phyloP scores from a whole-genome alignment of 2,329 filamentous ascomycete species.

The Penicillium brasilianum region DNA sequence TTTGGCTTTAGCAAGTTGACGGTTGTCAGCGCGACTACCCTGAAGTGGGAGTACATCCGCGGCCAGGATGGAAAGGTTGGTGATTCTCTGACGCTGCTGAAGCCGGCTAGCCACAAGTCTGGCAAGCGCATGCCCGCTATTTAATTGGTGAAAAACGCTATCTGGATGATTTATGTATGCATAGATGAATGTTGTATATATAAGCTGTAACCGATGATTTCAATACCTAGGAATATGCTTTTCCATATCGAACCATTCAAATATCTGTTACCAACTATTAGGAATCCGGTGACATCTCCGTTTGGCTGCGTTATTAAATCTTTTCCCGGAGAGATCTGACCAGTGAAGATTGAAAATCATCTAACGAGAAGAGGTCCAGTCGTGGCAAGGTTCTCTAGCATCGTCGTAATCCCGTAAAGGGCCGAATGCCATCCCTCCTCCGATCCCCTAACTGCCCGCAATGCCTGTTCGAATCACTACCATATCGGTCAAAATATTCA shows the following conservation, averaged over 20 bases:
- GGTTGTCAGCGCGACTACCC: slow-evolving; percentile 46
- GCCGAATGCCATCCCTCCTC: background rate
- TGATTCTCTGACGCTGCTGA: slow-evolving; percentile 47
- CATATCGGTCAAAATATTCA: too few relatives aligned
- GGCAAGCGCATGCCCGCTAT: slow-evolving; percentile 47
- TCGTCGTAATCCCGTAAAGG: background rate
- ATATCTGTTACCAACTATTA: background rate
- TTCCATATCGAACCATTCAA: background rate
- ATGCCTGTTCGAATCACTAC: too few relatives aligned
- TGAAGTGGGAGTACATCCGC: slow-evolving; percentile 55
- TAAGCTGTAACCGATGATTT: background rate
- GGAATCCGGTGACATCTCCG: background rate
- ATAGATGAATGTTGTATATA: background rate
- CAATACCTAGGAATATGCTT: background rate
- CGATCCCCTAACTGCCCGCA: too few relatives aligned
- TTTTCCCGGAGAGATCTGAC: background rate
- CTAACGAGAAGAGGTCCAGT: background rate
- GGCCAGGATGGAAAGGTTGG: slow-evolving; percentile 47
- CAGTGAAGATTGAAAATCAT: background rate
- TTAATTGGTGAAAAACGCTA: slow-evolving; percentile 58
- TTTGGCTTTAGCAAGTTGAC: slow-evolving; percentile 58
- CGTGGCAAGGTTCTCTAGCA: background rate
- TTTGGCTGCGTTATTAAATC: background rate
- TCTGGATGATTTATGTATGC: slow-evolving; percentile 32
- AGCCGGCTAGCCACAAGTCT: slow-evolving; percentile 21